Evolutionary conservation across 371 early-diverging fungal species (phyloP).

Genomic region (Umbelopsis sp.): DNA sequence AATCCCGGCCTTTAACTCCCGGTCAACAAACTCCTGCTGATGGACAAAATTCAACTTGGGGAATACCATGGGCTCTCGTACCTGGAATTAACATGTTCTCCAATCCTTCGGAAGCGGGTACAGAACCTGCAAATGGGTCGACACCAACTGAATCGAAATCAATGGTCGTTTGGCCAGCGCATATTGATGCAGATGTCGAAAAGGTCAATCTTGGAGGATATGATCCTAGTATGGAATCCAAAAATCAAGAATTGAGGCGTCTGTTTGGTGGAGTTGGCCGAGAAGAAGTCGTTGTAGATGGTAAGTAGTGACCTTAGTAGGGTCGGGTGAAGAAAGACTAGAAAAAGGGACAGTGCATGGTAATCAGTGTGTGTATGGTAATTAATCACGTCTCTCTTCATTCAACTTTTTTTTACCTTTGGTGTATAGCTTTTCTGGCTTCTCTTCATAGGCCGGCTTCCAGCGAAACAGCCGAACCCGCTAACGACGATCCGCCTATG

Average conservation of each 20-base stretch:
- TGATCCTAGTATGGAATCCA: conserved; percentile 30
- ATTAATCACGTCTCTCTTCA: no score
- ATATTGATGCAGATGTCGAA: conserved; percentile 29
- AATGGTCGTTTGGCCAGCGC: conserved; percentile 47
- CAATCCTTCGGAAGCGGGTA: conserved; percentile 10
- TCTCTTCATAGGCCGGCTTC: conserved; percentile 9
- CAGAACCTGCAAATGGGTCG: background rate
- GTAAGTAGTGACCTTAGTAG: conserved; percentile 23
- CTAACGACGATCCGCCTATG: background rate
- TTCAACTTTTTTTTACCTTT: background rate
- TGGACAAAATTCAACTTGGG: conserved; percentile 36
- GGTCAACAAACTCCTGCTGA: conserved; percentile 13
- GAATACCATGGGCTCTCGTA: conserved; percentile 54
- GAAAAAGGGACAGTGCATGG: no score
- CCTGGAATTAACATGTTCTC: conserved; percentile 40
- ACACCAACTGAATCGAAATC: conserved; percentile 15
- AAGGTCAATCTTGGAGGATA: conserved; percentile 42
- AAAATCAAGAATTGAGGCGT: conserved; percentile 42
- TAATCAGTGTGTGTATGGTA: no score
- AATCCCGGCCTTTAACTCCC: background rate
- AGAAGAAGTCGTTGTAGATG: conserved; percentile 43
- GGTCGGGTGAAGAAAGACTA: no score
- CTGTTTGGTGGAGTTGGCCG: conserved; percentile 45
- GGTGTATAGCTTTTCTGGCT: background rate
- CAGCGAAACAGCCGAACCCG: background rate